A percentile compares a stretch with the other conserved stretches of the same genome.
Evolutionary conservation across 2,329 filamentous ascomycete species (phyloP).

Genomic region (Ambrosiella xylebori): DNA sequence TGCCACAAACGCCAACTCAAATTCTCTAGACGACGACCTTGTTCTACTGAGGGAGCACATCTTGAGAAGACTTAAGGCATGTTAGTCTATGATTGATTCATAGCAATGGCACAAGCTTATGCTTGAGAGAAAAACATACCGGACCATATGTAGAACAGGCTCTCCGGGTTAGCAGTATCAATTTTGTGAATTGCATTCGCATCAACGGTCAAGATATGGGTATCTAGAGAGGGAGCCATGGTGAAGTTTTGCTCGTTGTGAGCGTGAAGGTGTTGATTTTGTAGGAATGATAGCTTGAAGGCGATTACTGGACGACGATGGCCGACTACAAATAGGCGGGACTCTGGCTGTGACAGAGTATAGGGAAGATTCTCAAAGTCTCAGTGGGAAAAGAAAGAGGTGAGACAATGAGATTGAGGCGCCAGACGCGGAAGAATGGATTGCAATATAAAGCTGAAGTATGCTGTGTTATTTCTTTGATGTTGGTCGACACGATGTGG

Average conservation of each 20-base stretch:
- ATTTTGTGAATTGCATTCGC: slow-evolving; percentile 85
- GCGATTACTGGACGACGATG: slow-evolving; percentile 1
- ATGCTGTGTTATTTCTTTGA: neutral
- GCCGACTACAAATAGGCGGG: too few relatives aligned
- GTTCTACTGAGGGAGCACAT: slow-evolving; percentile 83
- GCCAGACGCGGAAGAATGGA: slow-evolving; percentile 7
- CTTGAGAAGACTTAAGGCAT: slow-evolving; percentile 61
- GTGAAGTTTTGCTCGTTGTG: slow-evolving; percentile 21
- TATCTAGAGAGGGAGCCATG: slow-evolving; percentile 74
- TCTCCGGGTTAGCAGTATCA: slow-evolving; percentile 81
- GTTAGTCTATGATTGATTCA: neutral
- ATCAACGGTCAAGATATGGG: slow-evolving; percentile 80
- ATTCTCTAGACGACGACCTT: slow-evolving; percentile 85
- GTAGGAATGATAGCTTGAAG: slow-evolving; percentile 14
- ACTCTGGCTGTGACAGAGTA: neutral
- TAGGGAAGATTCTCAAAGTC: slow-evolving; percentile 4
- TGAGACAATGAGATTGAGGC: slow-evolving; percentile 11
- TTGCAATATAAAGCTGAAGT: neutral
- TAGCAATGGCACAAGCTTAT: neutral
- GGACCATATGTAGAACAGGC: slow-evolving; percentile 93
- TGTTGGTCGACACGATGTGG: neutral
- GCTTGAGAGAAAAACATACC: slow-evolving; percentile 40
- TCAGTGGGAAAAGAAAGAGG: neutral
- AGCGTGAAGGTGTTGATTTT: slow-evolving; percentile 17
- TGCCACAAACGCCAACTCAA: slow-evolving; percentile 93